Percentiles rank a stretch among this genome's conserved stretches.
These are phyloP conservation scores for Taphrina sp. DNA, from an alignment of 1,139 yeast genomes.

Conservation along the genomic window DNA sequence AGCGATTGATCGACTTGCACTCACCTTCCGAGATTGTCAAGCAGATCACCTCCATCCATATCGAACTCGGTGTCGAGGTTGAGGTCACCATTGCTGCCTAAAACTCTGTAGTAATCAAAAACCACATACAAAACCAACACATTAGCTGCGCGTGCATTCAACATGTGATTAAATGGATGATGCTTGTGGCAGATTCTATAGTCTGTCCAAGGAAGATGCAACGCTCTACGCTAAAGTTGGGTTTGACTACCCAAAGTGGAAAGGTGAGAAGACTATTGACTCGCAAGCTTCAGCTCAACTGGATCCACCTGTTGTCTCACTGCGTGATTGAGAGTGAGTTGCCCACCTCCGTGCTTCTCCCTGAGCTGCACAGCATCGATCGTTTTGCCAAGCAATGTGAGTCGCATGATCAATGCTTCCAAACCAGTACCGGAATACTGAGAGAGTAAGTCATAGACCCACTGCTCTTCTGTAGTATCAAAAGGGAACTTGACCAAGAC, in stretches of 20 bases:
- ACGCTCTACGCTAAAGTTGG: too few species aligned
- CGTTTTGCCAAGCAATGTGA: constrained; percentile 18
- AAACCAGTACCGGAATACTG: constrained; percentile 1
- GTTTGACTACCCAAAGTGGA: too few species aligned
- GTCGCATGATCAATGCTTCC: constrained; percentile 24
- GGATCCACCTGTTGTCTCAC: not conserved
- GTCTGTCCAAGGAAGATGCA: too few species aligned
- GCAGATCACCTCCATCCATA: constrained; percentile 91
- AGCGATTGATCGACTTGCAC: constrained; percentile 98
- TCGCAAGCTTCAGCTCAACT: not conserved
- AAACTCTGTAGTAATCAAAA: not conserved
- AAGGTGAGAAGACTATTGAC: too few species aligned
- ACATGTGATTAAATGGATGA: too few species aligned
- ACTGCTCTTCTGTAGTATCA: constrained; percentile 6
- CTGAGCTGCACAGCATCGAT: constrained; percentile 11
- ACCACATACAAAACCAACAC: too few species aligned
- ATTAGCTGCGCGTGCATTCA: too few species aligned
- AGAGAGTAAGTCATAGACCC: constrained; percentile 21
- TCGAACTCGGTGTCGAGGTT: constrained; percentile 53
- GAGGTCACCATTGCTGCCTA: constrained; percentile 37
- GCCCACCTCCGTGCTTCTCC: constrained; percentile 14
- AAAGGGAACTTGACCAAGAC: constrained; percentile 18
- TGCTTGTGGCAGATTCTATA: too few species aligned
- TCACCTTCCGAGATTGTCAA: constrained; percentile 93
- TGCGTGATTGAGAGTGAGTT: constrained; percentile 2